Evolutionary conservation across 2,329 filamentous ascomycete genomes (phyloP).

Genomic region (Apiospora saccharicola): DNA sequence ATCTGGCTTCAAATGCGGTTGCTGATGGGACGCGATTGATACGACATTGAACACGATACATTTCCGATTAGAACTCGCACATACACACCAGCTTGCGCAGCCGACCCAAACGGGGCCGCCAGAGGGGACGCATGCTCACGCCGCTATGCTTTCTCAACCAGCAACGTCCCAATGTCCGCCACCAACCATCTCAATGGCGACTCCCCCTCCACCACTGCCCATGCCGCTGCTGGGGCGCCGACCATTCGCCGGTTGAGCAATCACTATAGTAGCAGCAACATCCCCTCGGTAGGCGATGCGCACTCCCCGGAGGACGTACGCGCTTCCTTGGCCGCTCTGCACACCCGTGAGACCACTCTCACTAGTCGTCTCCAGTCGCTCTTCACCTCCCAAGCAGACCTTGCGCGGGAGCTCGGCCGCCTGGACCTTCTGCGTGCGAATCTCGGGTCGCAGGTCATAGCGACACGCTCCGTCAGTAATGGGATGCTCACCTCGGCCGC

Average conservation of each 20-base stretch:
- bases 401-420: slow-evolving; percentile 84
- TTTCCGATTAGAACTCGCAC: background rate
- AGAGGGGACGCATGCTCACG: slow-evolving; percentile 25
- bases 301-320: slow-evolving; percentile 81
- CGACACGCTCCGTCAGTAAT: slow-evolving; percentile 83
- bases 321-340: slow-evolving; percentile 76
- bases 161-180: slow-evolving; percentile 45
- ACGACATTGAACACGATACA: slow-evolving; percentile 2
- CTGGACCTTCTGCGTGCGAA: slow-evolving; percentile 90
- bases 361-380: slow-evolving; percentile 78
- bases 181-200: slow-evolving; percentile 45
- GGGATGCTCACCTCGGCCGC: slow-evolving; percentile 90
- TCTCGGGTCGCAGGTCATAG: slow-evolving; percentile 85
- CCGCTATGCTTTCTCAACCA: slow-evolving; percentile 43
- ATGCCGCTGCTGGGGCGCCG: slow-evolving; percentile 35
- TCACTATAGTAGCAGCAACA: slow-evolving; percentile 28
- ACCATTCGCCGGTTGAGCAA: slow-evolving; percentile 35
- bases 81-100: background rate
- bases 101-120: slow-evolving; percentile 11
- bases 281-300: slow-evolving; percentile 68
- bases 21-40: background rate
- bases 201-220: slow-evolving; percentile 25
- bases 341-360: slow-evolving; percentile 77
- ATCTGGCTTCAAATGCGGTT: slow-evolving; percentile 12
- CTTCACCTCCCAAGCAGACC: slow-evolving; percentile 82